Evolutionary conservation across 148 eudicot species (phyloP).

Genomic region (Cornus suecica): DNA sequence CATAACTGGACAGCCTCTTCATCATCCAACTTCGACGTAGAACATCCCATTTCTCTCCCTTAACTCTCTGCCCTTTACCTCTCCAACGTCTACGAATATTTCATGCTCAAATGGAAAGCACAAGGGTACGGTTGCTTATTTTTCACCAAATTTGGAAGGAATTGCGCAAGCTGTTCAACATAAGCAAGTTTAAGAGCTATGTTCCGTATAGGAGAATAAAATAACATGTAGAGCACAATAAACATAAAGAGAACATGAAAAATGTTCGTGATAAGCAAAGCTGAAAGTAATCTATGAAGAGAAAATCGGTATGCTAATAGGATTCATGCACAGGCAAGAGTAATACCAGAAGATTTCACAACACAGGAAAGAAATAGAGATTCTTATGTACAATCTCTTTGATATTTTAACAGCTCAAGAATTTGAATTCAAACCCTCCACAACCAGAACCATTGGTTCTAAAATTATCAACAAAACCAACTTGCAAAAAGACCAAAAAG

Average conservation of each 20-base stretch:
- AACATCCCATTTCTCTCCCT: conserved; percentile 79
- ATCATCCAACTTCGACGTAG: conserved; percentile 85
- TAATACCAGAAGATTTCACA: too few species aligned
- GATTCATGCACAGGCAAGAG: too few species aligned
- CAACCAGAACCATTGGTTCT: too few species aligned
- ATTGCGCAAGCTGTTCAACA: conserved; percentile 32
- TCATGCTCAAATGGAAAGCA: conserved; percentile 29
- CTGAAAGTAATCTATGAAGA: not conserved
- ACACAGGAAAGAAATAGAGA: too few species aligned
- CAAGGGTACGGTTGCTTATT: conserved; percentile 21
- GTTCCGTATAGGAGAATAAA: conserved; percentile 6
- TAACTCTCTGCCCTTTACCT: conserved; percentile 10
- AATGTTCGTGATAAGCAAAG: conserved; percentile 4
- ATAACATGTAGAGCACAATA: conserved; percentile 18
- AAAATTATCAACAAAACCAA: too few species aligned
- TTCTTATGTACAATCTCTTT: too few species aligned
- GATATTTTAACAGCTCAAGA: too few species aligned
- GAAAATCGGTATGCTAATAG: too few species aligned
- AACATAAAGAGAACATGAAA: conserved; percentile 22
- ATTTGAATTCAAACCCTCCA: too few species aligned
- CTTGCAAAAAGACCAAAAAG: too few species aligned
- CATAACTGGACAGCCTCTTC: conserved; percentile 93
- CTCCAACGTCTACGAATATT: conserved; percentile 19
- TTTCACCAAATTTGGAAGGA: conserved; percentile 59
- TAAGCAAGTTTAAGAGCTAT: conserved; percentile 13